Conservation (phyloP, 306 rosid genomes). For the Pterocarpus macrocarpus region DNA sequence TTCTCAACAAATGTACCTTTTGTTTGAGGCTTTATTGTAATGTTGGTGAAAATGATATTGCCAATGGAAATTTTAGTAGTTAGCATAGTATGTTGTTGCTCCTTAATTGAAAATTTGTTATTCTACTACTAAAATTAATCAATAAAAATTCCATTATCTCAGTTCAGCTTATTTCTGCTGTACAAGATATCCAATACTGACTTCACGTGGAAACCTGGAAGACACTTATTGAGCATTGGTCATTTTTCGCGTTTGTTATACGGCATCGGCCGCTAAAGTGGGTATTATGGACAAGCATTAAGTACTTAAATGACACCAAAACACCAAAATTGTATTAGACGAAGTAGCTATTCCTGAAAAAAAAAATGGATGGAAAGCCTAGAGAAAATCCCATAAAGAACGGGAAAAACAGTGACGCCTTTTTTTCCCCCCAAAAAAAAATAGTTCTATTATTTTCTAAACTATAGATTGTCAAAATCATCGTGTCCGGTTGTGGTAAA, state of each 20-base stretch:
- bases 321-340: neutral
- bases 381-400: neutral
- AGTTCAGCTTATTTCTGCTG: neutral
- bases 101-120: neutral
- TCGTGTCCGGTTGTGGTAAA: no score
- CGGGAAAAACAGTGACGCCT: neutral
- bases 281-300: neutral
- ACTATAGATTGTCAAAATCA: no score
- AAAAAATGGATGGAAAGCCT: no score
- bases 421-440: no score
- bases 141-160: neutral
- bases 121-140: neutral
- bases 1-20: neutral
- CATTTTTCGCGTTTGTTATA: neutral
- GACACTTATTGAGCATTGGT: neutral
- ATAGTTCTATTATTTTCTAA: no score
- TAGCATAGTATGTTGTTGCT: conserved; percentile 6
- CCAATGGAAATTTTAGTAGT: conserved; percentile 22
- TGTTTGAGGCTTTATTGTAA: conserved; percentile 11
- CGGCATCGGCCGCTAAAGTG: neutral
- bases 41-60: conserved; percentile 20
- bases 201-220: neutral
- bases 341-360: no score
- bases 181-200: neutral
- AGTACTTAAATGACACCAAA: neutral